Evolutionary conservation across 805 yeast species (phyloP).

Genomic region (Candida succiphila): DNA sequence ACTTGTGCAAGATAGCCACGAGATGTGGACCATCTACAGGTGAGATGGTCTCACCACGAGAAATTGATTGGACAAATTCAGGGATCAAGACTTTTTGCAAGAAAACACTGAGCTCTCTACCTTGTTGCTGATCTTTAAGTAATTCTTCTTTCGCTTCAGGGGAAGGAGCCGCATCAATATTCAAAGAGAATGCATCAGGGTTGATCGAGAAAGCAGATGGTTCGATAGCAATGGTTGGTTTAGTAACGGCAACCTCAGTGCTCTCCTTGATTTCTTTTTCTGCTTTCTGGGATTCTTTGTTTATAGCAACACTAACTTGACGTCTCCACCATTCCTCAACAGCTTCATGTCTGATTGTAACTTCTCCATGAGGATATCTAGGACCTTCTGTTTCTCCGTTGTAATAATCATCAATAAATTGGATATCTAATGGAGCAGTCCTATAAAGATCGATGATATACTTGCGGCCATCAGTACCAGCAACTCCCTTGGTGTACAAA

Average conservation of each 20-base stretch:
- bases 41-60: conserved; percentile 35
- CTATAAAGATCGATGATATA: conserved; percentile 81
- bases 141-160: conserved; percentile 24
- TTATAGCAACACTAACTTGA: conserved; percentile 45
- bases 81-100: conserved; percentile 52
- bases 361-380: conserved; percentile 80
- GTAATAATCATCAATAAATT: conserved; percentile 53
- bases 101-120: conserved; percentile 59
- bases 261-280: conserved; percentile 11
- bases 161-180: conserved; percentile 27
- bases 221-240: conserved; percentile 43
- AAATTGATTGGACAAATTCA: conserved; percentile 46
- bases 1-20: conserved; percentile 55
- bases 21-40: conserved; percentile 83
- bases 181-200: conserved; percentile 63
- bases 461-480: conserved; percentile 76
- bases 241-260: conserved; percentile 22
- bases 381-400: conserved; percentile 32
- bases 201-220: conserved; percentile 51
- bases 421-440: conserved; percentile 76
- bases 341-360: conserved; percentile 77
- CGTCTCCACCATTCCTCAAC: conserved; percentile 83
- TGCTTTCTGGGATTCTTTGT: conserved; percentile 37
- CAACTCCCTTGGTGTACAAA: conserved; percentile 74
- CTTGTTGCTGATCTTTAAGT: conserved; percentile 49